Base-by-base conservation (phyloP, 2,329 filamentous ascomycete genomes). In the Nothophaeocryptopus gaeumannii region DNA sequence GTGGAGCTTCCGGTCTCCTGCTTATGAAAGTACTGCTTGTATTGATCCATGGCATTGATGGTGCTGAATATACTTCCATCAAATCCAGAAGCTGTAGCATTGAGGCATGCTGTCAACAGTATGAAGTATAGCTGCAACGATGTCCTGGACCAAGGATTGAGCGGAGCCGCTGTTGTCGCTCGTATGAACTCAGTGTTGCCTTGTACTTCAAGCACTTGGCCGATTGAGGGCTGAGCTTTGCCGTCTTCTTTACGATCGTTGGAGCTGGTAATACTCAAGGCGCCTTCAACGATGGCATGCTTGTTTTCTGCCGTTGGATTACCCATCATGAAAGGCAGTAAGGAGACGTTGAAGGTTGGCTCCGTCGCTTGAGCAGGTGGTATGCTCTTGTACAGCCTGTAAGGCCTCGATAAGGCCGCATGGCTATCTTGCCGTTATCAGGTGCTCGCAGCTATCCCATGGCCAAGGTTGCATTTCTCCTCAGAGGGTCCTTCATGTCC, bases 1-100 rank as follows among this genome's bases (percentile, higher is more conserved):
- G 74, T 76, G 8, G 48, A 46, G 32, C 37, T 42, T 30, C 48
- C 48, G 3, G 48, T 51, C 30, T 51, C 48, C 35, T 51, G 36
- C 15, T 51, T 46, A 32, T 51, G 48, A 16, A 51, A 51, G 15
- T 46, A 51, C n/a, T 36, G 30, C 29, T 51, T 51, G 30, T 41
- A 51, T 34, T 51, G 48, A 10, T 46, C 43, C 48, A 51, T 51
- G 31, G 48, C 48, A 34, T 51, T 51, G 38, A 51, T 51, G n/a
- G 48, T 51, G 26, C 42, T 41, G 38, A 51, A 51, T 20, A 51
- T 51, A 5, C 31, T 37, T 33, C 48, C 43, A 46, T 51, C 48
- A 38, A 51, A 51, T 13, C 48, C 48, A 2, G 48, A 51, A 20
- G 43, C 48, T 1, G 48, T 51, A 11, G 42, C 48, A 32, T 51